Base-by-base conservation (phyloP, 2,329 filamentous ascomycete genomes). In the Ascochyta fabae region DNA sequence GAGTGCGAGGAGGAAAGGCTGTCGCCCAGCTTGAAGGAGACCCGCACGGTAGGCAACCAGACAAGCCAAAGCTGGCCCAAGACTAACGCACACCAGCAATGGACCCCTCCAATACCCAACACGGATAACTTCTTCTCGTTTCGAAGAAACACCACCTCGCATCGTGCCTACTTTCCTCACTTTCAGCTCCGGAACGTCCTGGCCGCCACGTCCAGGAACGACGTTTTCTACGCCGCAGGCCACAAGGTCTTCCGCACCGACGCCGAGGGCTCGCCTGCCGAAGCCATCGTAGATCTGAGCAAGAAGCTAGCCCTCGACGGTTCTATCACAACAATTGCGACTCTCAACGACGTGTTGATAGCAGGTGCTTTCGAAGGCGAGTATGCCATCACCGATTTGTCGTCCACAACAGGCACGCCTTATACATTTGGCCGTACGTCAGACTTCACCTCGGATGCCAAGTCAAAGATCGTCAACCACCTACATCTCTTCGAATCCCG, bases 161-260 rank as follows among this genome's bases (percentile, higher is more conserved):
- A 82, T 58, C 79, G 76, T 49, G 79, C 82, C 4, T 78, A 75
- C n/a, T 79, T 83, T 42, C 78, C 81, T 27, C 84, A 87, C 66
- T 86, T 85, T 59, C 84, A 87, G 62, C 77, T 87, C 3, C 83
- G 84, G 13, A 85, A 86, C 59, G 71, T 85, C 8, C 76, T 87
- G 63, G 81, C 82, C 5, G 80, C 82, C 3, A 81, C 79, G 8
- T 81, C 81, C 12, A 79, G 80, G 36, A 82, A 84, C 56, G 83
- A 84, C 43, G 70, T 86, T 4, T 83, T 82, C 62, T 87, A 85
- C 65, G 79, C 81, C 23, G 71, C 74, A 22, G 75, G 77, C 26
- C 78, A 77, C 15, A 77, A 78, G 53, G 72, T 87, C 4, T 75
- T 79, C 49, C 80, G 79, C 13, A 83, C 81, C 53, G 78, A 82